phyloP scores from a whole-genome alignment of 176 grass and related monocot species.

The Triticum dicoccoides region DNA sequence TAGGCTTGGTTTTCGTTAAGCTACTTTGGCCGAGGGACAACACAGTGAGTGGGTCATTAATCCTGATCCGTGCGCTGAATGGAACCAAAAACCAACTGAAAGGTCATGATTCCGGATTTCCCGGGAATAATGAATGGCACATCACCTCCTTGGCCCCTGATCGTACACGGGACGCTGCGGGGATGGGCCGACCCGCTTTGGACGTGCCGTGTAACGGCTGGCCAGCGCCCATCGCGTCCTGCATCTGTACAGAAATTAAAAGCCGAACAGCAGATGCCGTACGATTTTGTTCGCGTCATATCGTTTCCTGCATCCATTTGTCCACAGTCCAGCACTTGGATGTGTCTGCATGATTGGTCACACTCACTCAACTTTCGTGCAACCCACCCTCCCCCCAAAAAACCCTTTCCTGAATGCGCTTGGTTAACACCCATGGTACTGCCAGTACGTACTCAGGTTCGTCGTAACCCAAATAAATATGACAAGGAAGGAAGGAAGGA shows the following conservation, averaged over 20 bases:
- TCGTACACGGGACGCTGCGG: conserved; percentile 25
- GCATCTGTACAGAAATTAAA: not conserved
- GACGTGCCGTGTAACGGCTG: conserved; percentile 25
- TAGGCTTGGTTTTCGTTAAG: too few relatives aligned
- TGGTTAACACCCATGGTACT: too few relatives aligned
- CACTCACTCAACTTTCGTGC: too few relatives aligned
- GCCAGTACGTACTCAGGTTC: too few relatives aligned
- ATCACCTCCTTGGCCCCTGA: not conserved
- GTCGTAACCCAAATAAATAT: too few relatives aligned
- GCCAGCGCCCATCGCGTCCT: not conserved
- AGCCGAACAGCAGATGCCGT: not conserved
- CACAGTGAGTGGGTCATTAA: conserved; percentile 16
- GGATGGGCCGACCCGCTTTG: conserved; percentile 4
- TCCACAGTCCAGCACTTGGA: not conserved
- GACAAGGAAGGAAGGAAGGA: too few relatives aligned
- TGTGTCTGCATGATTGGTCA: not conserved
- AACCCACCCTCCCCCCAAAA: too few relatives aligned
- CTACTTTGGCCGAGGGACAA: not conserved
- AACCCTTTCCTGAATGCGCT: too few relatives aligned
- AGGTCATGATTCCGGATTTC: conserved; percentile 28
- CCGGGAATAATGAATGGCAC: conserved; percentile 40
- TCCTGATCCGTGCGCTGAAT: conserved; percentile 36
- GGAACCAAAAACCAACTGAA: conserved; percentile 38
- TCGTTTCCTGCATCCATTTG: too few relatives aligned
- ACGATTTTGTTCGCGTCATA: not conserved